Conservation (phyloP, 1,284 basidiomycete species). For the Rhodofomes roseus region DNA sequence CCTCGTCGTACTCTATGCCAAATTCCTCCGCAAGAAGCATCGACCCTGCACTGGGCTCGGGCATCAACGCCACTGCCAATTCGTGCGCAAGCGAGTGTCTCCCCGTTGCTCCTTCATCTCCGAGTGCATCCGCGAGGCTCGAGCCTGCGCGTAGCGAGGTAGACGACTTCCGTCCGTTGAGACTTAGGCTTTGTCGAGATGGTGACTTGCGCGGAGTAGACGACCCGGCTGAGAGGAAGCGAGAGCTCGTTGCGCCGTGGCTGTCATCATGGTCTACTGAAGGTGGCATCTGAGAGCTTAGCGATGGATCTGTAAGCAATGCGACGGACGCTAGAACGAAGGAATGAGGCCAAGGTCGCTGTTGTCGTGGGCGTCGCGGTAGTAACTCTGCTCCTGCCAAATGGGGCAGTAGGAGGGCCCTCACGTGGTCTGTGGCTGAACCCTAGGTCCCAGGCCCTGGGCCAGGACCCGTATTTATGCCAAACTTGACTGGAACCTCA, state of each 20-base stretch:
- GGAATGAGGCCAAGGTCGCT: neutral
- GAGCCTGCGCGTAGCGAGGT: conserved; percentile 36
- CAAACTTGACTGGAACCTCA: too few species aligned
- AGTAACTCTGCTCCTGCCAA: conserved; percentile 2
- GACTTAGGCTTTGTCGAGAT: conserved; percentile 40
- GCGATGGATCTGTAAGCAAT: neutral
- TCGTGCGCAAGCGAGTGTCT: conserved; percentile 77
- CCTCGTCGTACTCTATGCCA: conserved; percentile 82
- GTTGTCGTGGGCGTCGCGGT: conserved; percentile 2
- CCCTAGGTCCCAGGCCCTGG: too few species aligned
- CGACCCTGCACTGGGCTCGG: conserved; percentile 72
- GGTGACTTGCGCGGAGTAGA: conserved; percentile 42
- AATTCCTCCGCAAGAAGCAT: conserved; percentile 79
- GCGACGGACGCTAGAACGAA: neutral
- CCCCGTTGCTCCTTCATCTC: conserved; percentile 41
- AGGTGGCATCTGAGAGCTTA: conserved; percentile 11
- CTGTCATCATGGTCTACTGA: conserved; percentile 21
- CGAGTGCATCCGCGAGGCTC: conserved; percentile 31
- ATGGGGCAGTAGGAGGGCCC: neutral
- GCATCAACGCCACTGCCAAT: conserved; percentile 77
- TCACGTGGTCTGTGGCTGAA: neutral
- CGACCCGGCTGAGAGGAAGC: conserved; percentile 17
- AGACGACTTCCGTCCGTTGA: conserved; percentile 39
- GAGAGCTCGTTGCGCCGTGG: conserved; percentile 17
- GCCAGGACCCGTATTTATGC: too few species aligned